A percentile compares a stretch with the other conserved stretches of the same genome.
Evolutionary conservation across 2,329 filamentous ascomycete species (phyloP).

Genomic region (Fusarium bactridioides): DNA sequence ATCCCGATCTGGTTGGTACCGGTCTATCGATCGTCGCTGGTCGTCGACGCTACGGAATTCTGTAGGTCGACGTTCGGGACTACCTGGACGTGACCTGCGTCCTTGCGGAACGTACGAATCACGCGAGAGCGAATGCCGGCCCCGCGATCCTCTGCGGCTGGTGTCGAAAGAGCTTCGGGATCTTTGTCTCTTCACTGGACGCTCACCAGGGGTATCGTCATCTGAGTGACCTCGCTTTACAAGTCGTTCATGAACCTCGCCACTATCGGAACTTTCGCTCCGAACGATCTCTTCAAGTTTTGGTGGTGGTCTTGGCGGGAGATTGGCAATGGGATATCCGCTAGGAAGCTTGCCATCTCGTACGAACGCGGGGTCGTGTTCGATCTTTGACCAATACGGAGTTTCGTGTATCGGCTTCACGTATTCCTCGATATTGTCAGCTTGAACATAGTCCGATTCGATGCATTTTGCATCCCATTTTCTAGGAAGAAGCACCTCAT

Average conservation of each 20-base stretch:
- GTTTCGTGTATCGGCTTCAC: conserved; percentile 52
- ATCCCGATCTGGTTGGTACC: conserved; percentile 23
- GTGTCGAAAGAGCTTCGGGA: conserved; percentile 20
- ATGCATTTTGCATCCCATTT: conserved; percentile 54
- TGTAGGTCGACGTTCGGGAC: conserved; percentile 10
- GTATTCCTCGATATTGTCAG: conserved; percentile 54
- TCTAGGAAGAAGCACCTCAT: conserved; percentile 56
- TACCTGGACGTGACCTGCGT: conserved; percentile 20
- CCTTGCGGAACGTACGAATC: conserved; percentile 19
- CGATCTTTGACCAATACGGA: conserved; percentile 50
- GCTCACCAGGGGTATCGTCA: conserved; percentile 22
- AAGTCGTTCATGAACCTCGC: conserved; percentile 17
- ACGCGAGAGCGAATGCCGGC: background rate
- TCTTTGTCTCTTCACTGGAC: conserved; percentile 31
- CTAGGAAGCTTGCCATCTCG: conserved; percentile 35
- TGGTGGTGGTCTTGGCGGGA: background rate
- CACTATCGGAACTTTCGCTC: conserved; percentile 29
- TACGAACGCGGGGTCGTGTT: conserved; percentile 55
- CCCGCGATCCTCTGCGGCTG: conserved; percentile 10
- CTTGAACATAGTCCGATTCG: conserved; percentile 54
- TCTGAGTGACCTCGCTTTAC: conserved; percentile 24
- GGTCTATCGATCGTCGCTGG: conserved; percentile 27
- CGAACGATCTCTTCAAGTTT: conserved; percentile 6
- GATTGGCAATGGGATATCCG: conserved; percentile 31
- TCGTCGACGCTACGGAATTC: conserved; percentile 16